A percentile compares a stretch with the other conserved stretches of the same genome.
Evolutionary conservation across 139 green algal genomes (phyloP).

Genomic region (Chlorella sp.): DNA sequence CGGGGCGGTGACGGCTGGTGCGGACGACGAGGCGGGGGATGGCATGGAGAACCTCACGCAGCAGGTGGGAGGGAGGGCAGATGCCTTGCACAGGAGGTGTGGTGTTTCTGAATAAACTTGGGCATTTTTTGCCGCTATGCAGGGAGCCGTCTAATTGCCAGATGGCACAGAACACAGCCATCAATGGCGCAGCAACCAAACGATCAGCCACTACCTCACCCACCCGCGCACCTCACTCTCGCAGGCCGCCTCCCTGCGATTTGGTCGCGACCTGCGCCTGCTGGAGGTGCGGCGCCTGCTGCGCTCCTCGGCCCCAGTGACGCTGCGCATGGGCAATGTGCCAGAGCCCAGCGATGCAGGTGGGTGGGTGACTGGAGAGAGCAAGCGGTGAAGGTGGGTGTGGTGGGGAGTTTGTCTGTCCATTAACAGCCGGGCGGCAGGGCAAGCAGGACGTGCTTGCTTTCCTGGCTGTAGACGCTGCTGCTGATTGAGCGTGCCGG

Average conservation of each 20-base stretch:
- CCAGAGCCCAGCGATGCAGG: conserved; percentile 59
- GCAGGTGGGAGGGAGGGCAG: background rate
- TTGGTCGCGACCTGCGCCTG: conserved; percentile 80
- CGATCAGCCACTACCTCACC: too few relatives aligned
- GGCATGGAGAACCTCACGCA: conserved; percentile 58
- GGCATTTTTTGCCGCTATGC: too few relatives aligned
- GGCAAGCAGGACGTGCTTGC: too few relatives aligned
- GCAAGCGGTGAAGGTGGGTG: too few relatives aligned
- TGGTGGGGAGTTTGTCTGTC: background rate
- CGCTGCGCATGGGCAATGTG: conserved; percentile 46
- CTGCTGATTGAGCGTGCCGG: too few relatives aligned
- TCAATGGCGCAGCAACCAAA: too few relatives aligned
- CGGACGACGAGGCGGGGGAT: conserved; percentile 36
- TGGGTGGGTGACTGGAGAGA: conserved; percentile 55
- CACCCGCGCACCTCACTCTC: too few relatives aligned
- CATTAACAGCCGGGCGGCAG: background rate
- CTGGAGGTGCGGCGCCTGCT: conserved; percentile 70
- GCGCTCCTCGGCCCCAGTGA: conserved; percentile 38
- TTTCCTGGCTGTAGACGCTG: too few relatives aligned
- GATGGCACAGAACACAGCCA: too few relatives aligned
- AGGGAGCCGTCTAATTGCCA: too few relatives aligned
- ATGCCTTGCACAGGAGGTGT: background rate
- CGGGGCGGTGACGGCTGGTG: background rate
- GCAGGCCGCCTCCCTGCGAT: conserved; percentile 65
- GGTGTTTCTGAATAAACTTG: too few relatives aligned